phyloP scores from a whole-genome alignment of 768 basidiomycete genomes.

The Psilocybe cubensis region DNA sequence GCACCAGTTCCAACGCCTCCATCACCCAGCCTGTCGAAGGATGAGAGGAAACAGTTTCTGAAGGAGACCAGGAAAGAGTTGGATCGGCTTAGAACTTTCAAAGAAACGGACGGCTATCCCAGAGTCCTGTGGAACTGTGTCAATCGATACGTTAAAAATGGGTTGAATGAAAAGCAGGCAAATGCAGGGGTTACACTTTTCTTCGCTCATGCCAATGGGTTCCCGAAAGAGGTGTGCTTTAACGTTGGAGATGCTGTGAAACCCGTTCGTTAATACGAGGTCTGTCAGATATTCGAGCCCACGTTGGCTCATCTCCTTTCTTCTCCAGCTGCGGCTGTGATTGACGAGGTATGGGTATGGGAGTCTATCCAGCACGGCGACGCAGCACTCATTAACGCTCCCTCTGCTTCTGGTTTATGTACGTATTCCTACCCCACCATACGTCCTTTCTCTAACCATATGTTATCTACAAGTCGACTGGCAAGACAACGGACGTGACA shows the following conservation, averaged over 20 bases:
- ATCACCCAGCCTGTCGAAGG: conserved; percentile 32
- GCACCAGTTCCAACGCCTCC: conserved; percentile 40
- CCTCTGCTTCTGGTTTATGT: conserved; percentile 62
- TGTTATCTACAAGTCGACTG: conserved; percentile 63
- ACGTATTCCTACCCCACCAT: conserved; percentile 25
- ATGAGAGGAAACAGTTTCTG: conserved; percentile 32
- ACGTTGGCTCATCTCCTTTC: conserved; percentile 56
- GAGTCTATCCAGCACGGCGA: conserved; percentile 89
- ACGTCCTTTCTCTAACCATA: not conserved
- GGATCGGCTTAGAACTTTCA: conserved; percentile 32
- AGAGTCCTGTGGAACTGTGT: conserved; percentile 67
- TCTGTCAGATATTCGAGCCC: conserved; percentile 79
- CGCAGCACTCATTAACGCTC: conserved; percentile 70
- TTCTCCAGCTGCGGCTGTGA: conserved; percentile 37
- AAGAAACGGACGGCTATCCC: conserved; percentile 40
- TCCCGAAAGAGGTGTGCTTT: conserved; percentile 76
- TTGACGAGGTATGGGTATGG: conserved; percentile 81
- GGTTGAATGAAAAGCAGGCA: conserved; percentile 18
- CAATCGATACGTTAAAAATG: conserved; percentile 66
- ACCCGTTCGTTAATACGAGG: not conserved
- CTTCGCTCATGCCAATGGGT: conserved; percentile 85
- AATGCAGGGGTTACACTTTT: conserved; percentile 67
- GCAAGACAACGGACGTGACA: conserved; percentile 77
- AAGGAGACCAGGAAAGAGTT: conserved; percentile 27
- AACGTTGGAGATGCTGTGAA: not conserved